Percentiles rank a stretch among this genome's conserved stretches.
Evolutionary conservation across 2,329 filamentous ascomycete species (phyloP).

Genomic region (Diaporthe sp.): DNA sequence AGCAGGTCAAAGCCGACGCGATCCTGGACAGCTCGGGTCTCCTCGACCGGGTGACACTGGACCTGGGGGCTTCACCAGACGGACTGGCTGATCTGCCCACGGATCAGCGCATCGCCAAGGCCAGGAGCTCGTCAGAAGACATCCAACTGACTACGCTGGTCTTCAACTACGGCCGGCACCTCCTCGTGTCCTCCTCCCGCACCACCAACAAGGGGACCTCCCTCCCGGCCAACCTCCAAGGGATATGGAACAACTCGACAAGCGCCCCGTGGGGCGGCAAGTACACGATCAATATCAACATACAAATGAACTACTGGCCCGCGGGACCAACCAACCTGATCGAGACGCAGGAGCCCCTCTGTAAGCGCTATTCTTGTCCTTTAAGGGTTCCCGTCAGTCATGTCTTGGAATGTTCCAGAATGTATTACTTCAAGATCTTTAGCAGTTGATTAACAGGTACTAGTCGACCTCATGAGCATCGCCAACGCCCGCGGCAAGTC

Average conservation of each 20-base stretch:
- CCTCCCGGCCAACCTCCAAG: constrained; percentile 52
- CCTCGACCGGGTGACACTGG: neutral
- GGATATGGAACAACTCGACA: constrained; percentile 52
- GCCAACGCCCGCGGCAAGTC: constrained; percentile 45
- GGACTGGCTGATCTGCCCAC: constrained; percentile 3
- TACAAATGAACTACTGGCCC: constrained; percentile 54
- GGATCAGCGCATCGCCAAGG: neutral
- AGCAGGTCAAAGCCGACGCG: neutral
- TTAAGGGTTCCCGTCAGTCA: too few relatives aligned
- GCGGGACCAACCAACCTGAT: constrained; percentile 49
- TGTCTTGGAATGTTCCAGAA: too few relatives aligned
- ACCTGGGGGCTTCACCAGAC: constrained; percentile 1
- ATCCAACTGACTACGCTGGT: constrained; percentile 1
- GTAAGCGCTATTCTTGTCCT: too few relatives aligned
- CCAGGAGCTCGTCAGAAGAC: neutral
- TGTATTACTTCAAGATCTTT: too few relatives aligned
- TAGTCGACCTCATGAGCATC: constrained; percentile 31
- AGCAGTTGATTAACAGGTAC: too few relatives aligned
- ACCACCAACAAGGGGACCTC: neutral
- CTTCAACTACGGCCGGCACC: constrained; percentile 32
- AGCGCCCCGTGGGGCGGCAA: constrained; percentile 53
- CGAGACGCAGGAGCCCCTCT: constrained; percentile 47
- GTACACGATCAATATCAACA: constrained; percentile 56
- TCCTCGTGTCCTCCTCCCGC: constrained; percentile 44
- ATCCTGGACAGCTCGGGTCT: neutral